phyloP scores from a whole-genome alignment of 2,329 filamentous ascomycete genomes.

The Ophiosphaerella korrae region DNA sequence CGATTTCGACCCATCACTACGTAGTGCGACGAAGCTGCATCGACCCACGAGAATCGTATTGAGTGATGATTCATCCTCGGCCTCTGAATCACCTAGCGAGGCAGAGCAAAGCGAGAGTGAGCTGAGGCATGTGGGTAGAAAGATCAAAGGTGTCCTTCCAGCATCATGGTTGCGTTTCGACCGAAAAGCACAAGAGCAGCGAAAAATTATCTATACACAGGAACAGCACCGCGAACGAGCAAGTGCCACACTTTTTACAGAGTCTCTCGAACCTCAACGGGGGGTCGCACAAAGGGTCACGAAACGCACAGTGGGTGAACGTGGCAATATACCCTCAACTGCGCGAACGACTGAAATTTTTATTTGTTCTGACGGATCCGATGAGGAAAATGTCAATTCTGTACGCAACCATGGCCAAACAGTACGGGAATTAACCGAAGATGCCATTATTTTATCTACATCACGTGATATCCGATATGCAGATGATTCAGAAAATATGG shows the following conservation, averaged over 20 bases:
- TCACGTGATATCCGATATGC: constrained; percentile 32
- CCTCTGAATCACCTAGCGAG: constrained; percentile 28
- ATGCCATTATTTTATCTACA: constrained; percentile 28
- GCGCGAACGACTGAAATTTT: constrained; percentile 25
- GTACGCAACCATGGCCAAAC: constrained; percentile 5
- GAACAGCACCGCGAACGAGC: constrained; percentile 19
- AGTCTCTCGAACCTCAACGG: constrained; percentile 33
- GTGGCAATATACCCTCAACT: not conserved
- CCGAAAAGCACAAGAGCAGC: constrained; percentile 41
- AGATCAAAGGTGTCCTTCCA: constrained; percentile 56
- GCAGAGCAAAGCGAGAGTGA: constrained; percentile 39
- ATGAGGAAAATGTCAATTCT: constrained; percentile 19
- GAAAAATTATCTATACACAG: constrained; percentile 15
- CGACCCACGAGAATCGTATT: constrained; percentile 18
- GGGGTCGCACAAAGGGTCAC: constrained; percentile 41
- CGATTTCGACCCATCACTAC: constrained; percentile 28
- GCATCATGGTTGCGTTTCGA: constrained; percentile 58
- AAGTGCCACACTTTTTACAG: constrained; percentile 20
- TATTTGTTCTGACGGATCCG: constrained; percentile 46
- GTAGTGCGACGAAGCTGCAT: constrained; percentile 14
- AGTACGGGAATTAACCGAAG: constrained; percentile 24
- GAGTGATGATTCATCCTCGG: constrained; percentile 28
- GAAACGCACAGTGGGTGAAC: constrained; percentile 11
- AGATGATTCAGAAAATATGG: constrained; percentile 48
- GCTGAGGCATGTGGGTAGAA: constrained; percentile 44